phyloP scores from a whole-genome alignment of 2,329 filamentous ascomycete genomes.

The Colletotrichum gigasporum region DNA sequence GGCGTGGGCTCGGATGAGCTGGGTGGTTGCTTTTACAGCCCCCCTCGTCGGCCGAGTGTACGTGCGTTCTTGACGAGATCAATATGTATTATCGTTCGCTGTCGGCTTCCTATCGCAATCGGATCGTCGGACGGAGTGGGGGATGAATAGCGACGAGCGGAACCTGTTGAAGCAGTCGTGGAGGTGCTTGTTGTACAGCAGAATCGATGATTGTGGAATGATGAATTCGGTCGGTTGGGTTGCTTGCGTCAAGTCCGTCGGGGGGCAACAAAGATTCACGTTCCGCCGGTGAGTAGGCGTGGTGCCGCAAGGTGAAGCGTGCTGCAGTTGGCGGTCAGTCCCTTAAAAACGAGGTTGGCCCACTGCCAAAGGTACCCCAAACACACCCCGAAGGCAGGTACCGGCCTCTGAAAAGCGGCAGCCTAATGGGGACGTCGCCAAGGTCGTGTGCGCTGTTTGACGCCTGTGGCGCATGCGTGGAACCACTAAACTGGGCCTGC shows the following conservation, averaged over 20 bases:
- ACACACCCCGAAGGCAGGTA: too few species aligned
- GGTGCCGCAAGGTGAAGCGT: not conserved
- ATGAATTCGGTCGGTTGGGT: constrained; percentile 14
- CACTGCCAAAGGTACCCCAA: not conserved
- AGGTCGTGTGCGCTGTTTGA: constrained; percentile 13
- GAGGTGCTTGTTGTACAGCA: not conserved
- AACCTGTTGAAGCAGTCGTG: not conserved
- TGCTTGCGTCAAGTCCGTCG: constrained; percentile 6
- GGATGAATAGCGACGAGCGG: not conserved
- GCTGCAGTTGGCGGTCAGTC: not conserved
- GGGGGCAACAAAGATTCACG: not conserved
- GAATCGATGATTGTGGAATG: constrained; percentile 7
- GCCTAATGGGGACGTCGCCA: not conserved
- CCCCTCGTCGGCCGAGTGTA: constrained; percentile 5
- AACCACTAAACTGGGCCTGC: constrained; percentile 14
- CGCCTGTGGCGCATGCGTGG: constrained; percentile 17
- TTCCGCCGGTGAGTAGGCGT: not conserved
- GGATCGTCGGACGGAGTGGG: not conserved
- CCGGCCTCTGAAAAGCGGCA: not conserved
- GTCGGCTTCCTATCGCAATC: not conserved
- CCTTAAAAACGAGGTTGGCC: not conserved
- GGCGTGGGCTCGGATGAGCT: constrained; percentile 1
- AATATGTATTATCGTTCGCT: not conserved
- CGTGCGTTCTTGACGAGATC: not conserved
- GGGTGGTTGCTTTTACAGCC: not conserved